phyloP scores from a whole-genome alignment of 208 protist species.

The Strigomonas culicis region DNA sequence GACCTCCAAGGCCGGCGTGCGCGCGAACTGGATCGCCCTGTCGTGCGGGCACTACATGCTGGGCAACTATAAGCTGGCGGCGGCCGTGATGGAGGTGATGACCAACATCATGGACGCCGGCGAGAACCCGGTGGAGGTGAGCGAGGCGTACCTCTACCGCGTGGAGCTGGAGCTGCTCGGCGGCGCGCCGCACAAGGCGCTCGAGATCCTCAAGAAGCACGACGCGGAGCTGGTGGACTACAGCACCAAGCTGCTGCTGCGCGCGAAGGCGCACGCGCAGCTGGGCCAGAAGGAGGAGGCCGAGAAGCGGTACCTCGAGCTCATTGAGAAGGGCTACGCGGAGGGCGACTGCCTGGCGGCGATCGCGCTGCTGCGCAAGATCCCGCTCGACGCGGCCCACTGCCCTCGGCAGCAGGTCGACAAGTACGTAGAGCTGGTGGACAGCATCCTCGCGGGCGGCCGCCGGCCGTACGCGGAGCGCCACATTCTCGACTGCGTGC shows the following conservation, averaged over 20 bases:
- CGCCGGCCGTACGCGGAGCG: conserved; percentile 67
- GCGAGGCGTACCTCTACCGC: conserved; percentile 68
- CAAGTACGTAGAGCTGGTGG: conserved; percentile 68
- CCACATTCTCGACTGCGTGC: conserved; percentile 72
- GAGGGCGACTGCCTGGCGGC: conserved; percentile 80
- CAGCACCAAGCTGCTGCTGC: conserved; percentile 49
- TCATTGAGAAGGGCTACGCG: conserved; percentile 54
- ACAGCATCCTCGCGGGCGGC: conserved; percentile 40
- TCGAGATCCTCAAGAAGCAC: conserved; percentile 81
- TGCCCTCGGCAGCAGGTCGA: conserved; percentile 44
- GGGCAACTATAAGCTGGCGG: conserved; percentile 61
- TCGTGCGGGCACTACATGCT: conserved; percentile 79
- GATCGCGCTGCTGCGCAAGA: conserved; percentile 74
- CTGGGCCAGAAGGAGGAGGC: conserved; percentile 73
- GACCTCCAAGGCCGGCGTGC: conserved; percentile 73
- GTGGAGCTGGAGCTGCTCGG: conserved; percentile 72
- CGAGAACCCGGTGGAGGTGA: conserved; percentile 67
- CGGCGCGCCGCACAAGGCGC: conserved; percentile 43
- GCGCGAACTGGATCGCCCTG: conserved; percentile 86
- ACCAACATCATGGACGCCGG: conserved; percentile 68
- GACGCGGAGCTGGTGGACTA: conserved; percentile 63
- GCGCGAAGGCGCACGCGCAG: conserved; percentile 62
- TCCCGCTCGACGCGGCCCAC: conserved; percentile 56
- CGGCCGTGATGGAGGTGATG: conserved; percentile 78
- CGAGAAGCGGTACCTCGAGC: conserved; percentile 73